phyloP scores from a whole-genome alignment of 2,329 filamentous ascomycete species.

The Daldinia sp. region DNA sequence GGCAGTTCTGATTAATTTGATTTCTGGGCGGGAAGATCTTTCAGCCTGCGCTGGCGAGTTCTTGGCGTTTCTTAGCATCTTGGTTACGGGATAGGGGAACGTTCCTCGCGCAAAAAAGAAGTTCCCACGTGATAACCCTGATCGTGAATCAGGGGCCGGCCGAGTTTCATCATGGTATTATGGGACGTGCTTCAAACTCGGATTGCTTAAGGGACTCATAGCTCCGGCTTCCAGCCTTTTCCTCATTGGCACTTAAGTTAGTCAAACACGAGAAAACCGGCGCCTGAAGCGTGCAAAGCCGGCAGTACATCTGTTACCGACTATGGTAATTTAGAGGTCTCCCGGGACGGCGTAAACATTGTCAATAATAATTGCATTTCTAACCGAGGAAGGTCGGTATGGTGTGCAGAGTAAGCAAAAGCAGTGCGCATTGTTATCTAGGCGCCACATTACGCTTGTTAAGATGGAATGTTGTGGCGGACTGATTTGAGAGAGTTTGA shows the following conservation, averaged over 20 bases:
- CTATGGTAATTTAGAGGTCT: not conserved
- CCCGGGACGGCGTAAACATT: conserved; percentile 1
- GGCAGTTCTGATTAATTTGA: conserved; percentile 20
- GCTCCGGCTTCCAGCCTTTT: conserved; percentile 13
- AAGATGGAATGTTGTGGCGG: conserved; percentile 12
- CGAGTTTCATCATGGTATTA: conserved; percentile 44
- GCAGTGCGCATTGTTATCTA: conserved; percentile 18
- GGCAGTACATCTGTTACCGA: conserved; percentile 34
- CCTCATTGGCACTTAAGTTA: conserved; percentile 22
- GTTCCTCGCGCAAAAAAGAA: conserved; percentile 7
- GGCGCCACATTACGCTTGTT: conserved; percentile 2
- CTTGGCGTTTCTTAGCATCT: conserved; percentile 38
- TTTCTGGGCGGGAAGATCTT: conserved; percentile 10
- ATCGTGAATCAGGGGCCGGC: conserved; percentile 40
- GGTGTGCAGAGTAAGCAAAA: conserved; percentile 21
- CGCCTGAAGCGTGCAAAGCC: conserved; percentile 28
- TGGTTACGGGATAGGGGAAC: conserved; percentile 19
- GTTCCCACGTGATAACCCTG: conserved; percentile 40
- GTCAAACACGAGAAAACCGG: conserved; percentile 27
- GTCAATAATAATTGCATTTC: not conserved
- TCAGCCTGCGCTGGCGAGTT: not conserved
- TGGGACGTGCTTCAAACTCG: conserved; percentile 46
- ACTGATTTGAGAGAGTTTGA: conserved; percentile 32
- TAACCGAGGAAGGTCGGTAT: conserved; percentile 18
- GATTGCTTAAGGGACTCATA: conserved; percentile 25